A percentile compares a stretch with the other conserved stretches of the same genome.
Evolutionary conservation across 2,329 filamentous ascomycete species (phyloP).

Genomic region (Mycosphaerella sp.): DNA sequence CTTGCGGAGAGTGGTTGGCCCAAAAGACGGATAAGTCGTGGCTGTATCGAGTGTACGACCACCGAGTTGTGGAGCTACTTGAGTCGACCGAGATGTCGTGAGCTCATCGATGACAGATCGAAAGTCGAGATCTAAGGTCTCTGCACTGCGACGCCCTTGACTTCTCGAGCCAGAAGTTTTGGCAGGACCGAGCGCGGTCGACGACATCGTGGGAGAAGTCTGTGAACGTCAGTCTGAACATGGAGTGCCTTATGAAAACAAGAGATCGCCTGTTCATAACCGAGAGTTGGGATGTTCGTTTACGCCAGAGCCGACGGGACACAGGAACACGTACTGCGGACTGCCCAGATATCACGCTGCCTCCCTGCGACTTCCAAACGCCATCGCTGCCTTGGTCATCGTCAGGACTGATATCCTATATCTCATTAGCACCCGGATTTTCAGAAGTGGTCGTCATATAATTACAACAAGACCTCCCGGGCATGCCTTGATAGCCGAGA

Average conservation of each 20-base stretch:
- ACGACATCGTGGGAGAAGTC: background rate
- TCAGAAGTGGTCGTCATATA: background rate
- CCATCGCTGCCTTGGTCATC: conserved; percentile 3
- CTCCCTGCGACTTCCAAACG: background rate
- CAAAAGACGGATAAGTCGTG: background rate
- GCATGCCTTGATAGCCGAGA: background rate
- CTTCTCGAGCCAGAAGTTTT: background rate
- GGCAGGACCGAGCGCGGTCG: background rate
- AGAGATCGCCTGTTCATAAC: background rate
- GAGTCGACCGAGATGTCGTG: background rate
- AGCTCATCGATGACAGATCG: background rate
- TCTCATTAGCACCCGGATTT: background rate
- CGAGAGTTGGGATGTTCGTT: no score
- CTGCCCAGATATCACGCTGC: background rate
- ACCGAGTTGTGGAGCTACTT: background rate
- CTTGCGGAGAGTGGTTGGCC: background rate
- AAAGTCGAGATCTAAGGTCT: background rate
- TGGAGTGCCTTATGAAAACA: background rate
- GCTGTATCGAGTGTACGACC: background rate
- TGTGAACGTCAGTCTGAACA: background rate
- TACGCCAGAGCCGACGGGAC: no score
- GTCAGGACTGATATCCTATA: background rate
- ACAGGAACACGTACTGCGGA: background rate
- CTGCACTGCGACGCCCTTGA: background rate
- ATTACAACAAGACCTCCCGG: background rate